Evolutionary conservation across 2,329 filamentous ascomycete species (phyloP).

Genomic region (Fusarium nurragi): DNA sequence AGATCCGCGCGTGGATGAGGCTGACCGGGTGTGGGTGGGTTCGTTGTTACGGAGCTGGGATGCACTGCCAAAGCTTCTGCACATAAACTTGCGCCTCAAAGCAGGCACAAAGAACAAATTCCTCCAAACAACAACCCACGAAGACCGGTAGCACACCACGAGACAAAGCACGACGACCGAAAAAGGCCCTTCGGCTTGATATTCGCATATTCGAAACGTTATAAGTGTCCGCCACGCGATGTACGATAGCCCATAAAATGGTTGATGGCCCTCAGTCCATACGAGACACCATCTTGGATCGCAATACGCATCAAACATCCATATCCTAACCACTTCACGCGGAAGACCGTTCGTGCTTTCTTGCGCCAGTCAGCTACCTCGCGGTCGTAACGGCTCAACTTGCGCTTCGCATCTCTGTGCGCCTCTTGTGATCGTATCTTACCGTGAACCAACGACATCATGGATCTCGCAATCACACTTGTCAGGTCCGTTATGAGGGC

Average conservation of each 20-base stretch:
- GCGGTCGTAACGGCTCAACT: background rate
- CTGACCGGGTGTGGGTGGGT: background rate
- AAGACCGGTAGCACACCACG: background rate
- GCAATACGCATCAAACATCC: background rate
- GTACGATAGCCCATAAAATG: constrained; percentile 27
- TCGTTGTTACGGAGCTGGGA: background rate
- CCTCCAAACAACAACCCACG: background rate
- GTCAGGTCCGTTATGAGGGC: constrained; percentile 86
- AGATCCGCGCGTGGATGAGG: background rate
- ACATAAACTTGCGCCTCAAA: background rate
- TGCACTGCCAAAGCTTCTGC: background rate
- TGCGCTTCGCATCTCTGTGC: background rate
- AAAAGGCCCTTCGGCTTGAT: too few species aligned
- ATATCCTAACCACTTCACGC: background rate
- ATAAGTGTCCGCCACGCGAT: constrained; percentile 13
- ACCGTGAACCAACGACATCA: constrained; percentile 38
- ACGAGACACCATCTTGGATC: constrained; percentile 17
- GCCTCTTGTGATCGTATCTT: background rate
- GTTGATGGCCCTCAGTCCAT: constrained; percentile 26
- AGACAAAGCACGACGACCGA: background rate
- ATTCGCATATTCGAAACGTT: background rate
- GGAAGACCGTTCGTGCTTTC: background rate
- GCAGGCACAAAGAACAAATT: background rate
- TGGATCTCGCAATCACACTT: constrained; percentile 74
- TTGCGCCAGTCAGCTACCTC: background rate